Percentiles rank a stretch among this genome's conserved stretches.
These are phyloP conservation scores for Spathaspora girioi DNA, from an alignment of 805 yeast genomes.

Conservation along the genomic window DNA sequence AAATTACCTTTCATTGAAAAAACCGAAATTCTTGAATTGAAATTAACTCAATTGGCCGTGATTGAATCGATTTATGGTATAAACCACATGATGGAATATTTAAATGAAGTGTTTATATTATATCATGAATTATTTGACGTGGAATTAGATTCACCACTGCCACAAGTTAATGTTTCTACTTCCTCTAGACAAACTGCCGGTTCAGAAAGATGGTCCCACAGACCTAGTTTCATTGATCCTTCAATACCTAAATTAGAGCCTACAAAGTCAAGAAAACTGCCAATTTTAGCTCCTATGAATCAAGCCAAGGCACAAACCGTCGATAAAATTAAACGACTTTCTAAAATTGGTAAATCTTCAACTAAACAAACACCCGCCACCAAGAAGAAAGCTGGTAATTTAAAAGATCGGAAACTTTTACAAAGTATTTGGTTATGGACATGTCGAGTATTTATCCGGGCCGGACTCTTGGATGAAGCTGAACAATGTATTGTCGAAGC, in stretches of 20 bases:
- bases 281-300: neutral
- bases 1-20: constrained; percentile 27
- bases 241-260: neutral
- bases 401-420: constrained; percentile 35
- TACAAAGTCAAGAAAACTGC: neutral
- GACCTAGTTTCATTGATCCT: constrained; percentile 41
- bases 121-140: constrained; percentile 48
- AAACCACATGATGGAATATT: constrained; percentile 52
- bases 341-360: constrained; percentile 1
- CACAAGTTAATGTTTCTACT: neutral
- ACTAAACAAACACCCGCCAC: neutral
- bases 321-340: constrained; percentile 6
- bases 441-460: constrained; percentile 57
- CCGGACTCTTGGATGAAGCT: constrained; percentile 55
- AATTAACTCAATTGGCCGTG: constrained; percentile 71
- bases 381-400: neutral
- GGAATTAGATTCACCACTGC: constrained; percentile 4
- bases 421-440: constrained; percentile 77
- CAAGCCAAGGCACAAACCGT: constrained; percentile 2
- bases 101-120: constrained; percentile 64
- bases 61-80: constrained; percentile 59
- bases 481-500: constrained; percentile 75
- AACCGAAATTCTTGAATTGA: constrained; percentile 60
- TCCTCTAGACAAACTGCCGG: constrained; percentile 4
- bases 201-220: constrained; percentile 29